These are phyloP conservation scores for Lipomyces orientalis DNA, from an alignment of 805 yeast genomes.

Conservation along the genomic window DNA sequence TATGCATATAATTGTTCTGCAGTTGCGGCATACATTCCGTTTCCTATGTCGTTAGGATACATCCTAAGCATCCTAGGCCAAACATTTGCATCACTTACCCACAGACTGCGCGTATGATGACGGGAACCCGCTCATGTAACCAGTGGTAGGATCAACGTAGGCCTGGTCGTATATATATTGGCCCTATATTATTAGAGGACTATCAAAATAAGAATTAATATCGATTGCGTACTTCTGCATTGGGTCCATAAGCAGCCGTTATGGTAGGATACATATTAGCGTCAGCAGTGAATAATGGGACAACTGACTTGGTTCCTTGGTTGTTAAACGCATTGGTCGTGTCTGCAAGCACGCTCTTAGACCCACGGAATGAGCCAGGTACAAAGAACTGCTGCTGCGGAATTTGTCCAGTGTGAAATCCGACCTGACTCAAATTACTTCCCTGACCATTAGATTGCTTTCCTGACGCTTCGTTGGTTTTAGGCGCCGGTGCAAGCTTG, in stretches of 20 bases:
- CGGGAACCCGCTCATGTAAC: not conserved
- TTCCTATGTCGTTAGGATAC: not conserved
- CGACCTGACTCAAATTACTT: not conserved
- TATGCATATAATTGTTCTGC: conserved; percentile 5
- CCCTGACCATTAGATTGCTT: conserved; percentile 6
- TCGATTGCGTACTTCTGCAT: not conserved
- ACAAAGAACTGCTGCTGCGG: conserved; percentile 8
- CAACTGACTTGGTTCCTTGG: not conserved
- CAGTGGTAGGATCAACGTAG: conserved; percentile 2
- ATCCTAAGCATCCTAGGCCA: not conserved
- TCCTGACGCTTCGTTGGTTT: not conserved
- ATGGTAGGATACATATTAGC: not conserved
- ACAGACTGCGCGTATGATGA: not conserved
- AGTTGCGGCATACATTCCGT: conserved; percentile 5
- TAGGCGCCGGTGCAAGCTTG: conserved; percentile 36
- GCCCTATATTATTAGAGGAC: not conserved
- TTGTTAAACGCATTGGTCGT: conserved; percentile 5
- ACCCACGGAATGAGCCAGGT: not conserved
- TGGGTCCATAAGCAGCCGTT: conserved; percentile 1
- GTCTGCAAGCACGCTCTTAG: conserved; percentile 5
- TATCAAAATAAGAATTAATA: not conserved
- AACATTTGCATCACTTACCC: not conserved
- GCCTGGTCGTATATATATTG: not conserved
- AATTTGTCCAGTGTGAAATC: not conserved
- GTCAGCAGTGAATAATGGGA: not conserved